Evolutionary conservation across 495 filamentous ascomycete genomes (phyloP), one percentile per base, ranked within the genome.

Genomic region (Aspergillus biplanus): DNA sequence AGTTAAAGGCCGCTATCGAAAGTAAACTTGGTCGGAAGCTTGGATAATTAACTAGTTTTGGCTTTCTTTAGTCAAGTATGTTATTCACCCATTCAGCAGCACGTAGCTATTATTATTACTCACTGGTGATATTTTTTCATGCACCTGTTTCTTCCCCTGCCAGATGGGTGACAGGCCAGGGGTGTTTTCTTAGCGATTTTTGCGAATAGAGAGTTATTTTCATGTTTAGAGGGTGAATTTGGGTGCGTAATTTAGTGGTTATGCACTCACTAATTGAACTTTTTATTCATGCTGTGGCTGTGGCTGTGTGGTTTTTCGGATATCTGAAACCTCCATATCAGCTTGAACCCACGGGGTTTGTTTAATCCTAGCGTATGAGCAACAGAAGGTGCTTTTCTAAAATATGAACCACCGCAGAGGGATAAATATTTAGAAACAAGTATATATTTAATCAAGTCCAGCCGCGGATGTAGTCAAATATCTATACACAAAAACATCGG

Each of bases 1-100:
- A 82, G 53, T 54, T 83, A 65, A 82, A 78, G 62, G 68, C 60
- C 67, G 77, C 77, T 7, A 73, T 85, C 33, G 81, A 83, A 66
- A 63, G 72, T 53, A 82, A 78, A 69, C 72, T 80, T 33, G 80
- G 81, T 8, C 73, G 72, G 33, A 78, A 76, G 58, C 67, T 78
- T 31, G 70, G 67, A 49, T 58, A 37, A 59, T 49, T 48, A 32
- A 39, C 33, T 56, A n/a, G 48, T 18, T 44, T 4, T 32, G 18
- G 6, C 27, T 21, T 7, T 7, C 8, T 15, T 27, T 27, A 27
- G 21, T 27, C 21, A 27, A 27, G 21, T 1, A 2, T 27, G 21
- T 27, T 27, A 27, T 27, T 27, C 21, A 27, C 21, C 21, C 21
- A 27, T 27, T 27, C 21, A 27, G 21, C 21, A 27, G 21, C 21